Base-by-base conservation (phyloP, 2,329 filamentous ascomycete genomes). In the Trichoderma breve region DNA sequence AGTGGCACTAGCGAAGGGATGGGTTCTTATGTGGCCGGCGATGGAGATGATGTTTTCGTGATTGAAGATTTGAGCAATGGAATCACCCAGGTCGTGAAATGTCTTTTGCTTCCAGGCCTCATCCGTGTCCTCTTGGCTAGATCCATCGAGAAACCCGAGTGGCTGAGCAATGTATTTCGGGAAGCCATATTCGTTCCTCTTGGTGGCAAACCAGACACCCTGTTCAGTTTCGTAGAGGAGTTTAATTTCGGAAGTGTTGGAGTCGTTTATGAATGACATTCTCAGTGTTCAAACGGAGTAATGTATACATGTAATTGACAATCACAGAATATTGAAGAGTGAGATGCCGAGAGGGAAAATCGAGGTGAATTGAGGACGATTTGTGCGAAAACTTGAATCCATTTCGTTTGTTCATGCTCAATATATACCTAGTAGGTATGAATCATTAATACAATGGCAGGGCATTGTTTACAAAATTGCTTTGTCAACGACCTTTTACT, bases 1-100 rank as follows among this genome's bases (percentile, higher is more conserved):
- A 57, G 15, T 2, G 7, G 71, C 57, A 9, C 71, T 74, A 15
- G 73, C 74, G 34, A 74, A 75, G 32, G 70, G 70, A 62, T 74
- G 73, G 34, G 73, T 73, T 75, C 75, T 73, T 62, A 84, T 78
- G n/a, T 78, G 78, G 61, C 83, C 83, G 34, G 80, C 78, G 53
- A 86, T 73, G 4, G 81, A 85, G 71, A 88, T 76, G 24, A 88
- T 76, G 75, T 87, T 86, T 73, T 85, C 83, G 74, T 87, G 86
- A 73, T 86, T 84, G 71, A 87, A 78, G 32, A 87, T 74, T 60
- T 78, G 76, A 18, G 77, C 73, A 24, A 83, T 73, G 15, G 76
- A 74, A n/a, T 74, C 72, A 43, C 75, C 78, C 26, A 77, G 64
- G 51, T 74, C 36, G 30, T 79, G 72, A 34, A 82, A 62, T 7